Percentiles rank a stretch among this genome's conserved stretches.
Evolutionary conservation across 2,329 filamentous ascomycete species (phyloP).

Genomic region (Clonostachys solani): DNA sequence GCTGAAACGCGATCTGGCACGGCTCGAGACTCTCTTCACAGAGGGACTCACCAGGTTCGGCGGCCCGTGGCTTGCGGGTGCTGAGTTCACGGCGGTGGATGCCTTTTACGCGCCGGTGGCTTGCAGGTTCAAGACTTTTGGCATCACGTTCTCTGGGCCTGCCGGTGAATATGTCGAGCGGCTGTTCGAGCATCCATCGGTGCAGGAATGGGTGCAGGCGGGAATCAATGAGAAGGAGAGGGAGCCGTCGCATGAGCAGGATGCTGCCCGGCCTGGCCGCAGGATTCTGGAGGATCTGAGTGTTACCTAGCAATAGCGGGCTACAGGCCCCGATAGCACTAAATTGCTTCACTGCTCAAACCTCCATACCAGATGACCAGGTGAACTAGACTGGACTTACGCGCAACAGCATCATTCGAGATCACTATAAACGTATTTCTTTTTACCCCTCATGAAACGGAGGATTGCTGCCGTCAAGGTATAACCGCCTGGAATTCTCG

Average conservation of each 20-base stretch:
- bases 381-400: too few species aligned
- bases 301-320: too few species aligned
- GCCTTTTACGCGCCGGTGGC: constrained; percentile 37
- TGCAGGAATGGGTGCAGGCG: constrained; percentile 29
- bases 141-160: constrained; percentile 18
- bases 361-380: too few species aligned
- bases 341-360: too few species aligned
- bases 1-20: constrained; percentile 25
- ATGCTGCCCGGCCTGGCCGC: constrained; percentile 20
- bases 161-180: constrained; percentile 25
- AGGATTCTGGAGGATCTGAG: constrained; percentile 21
- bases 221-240: constrained; percentile 29
- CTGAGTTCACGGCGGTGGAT: constrained; percentile 29
- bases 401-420: too few species aligned
- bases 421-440: too few species aligned
- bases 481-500: too few species aligned
- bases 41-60: constrained; percentile 31
- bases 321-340: too few species aligned
- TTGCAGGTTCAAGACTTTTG: constrained; percentile 30
- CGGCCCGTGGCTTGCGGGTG: constrained; percentile 33
- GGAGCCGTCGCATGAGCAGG: constrained; percentile 28
- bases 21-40: constrained; percentile 28
- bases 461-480: too few species aligned
- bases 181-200: constrained; percentile 23
- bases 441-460: too few species aligned